These are phyloP conservation scores for Friedmanniomyces endolithicus DNA, from an alignment of 495 filamentous ascomycete genomes.

Conservation along the genomic window DNA sequence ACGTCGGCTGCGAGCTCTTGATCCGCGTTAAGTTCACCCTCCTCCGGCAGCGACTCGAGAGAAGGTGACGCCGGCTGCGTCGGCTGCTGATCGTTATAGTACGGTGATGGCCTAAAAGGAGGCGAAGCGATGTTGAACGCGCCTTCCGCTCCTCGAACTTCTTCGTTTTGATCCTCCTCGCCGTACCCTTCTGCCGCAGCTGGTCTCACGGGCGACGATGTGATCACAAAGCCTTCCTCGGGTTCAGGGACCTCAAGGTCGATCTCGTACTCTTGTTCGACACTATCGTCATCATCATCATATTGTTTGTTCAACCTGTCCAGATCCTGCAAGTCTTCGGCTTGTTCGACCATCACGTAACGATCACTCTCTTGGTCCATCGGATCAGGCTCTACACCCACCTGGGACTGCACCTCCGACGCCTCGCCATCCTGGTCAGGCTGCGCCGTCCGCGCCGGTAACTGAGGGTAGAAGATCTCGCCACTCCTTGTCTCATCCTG, in stretches of 20 bases:
- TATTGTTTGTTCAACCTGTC: neutral
- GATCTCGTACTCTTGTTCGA: neutral
- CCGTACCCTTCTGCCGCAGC: neutral
- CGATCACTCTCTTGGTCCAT: neutral
- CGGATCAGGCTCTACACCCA: neutral
- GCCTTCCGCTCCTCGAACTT: neutral
- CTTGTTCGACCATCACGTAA: neutral
- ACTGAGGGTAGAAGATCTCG: neutral
- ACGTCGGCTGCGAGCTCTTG: neutral
- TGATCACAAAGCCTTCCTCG: neutral
- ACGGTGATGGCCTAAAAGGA: neutral
- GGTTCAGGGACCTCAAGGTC: conserved; percentile 2
- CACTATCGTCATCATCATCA: neutral
- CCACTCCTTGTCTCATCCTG: neutral
- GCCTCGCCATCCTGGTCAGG: neutral
- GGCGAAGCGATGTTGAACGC: neutral
- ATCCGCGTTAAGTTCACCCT: neutral
- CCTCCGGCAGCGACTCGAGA: neutral
- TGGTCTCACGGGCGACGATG: neutral
- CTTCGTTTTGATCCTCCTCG: neutral
- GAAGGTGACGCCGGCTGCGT: neutral
- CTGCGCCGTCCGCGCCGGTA: neutral
- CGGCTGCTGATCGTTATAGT: neutral
- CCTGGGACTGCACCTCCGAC: neutral
- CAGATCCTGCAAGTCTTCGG: neutral